Conservation (phyloP, 2,329 filamentous ascomycete species). For the Aspergillus sp. region DNA sequence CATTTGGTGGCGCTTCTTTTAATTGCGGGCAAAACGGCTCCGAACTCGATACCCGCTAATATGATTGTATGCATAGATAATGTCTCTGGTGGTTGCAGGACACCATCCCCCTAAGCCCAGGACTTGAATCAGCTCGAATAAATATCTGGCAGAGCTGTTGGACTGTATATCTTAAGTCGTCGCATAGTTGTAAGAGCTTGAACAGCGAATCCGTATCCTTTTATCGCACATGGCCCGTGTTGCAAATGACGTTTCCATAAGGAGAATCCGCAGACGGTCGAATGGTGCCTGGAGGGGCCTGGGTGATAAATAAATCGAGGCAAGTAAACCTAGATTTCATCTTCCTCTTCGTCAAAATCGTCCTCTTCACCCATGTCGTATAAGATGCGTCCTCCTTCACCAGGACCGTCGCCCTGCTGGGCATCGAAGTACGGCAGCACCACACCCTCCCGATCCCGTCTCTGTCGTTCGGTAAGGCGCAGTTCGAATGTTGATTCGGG, state of each 20-base stretch:
- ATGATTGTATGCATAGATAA: slow-evolving; percentile 43
- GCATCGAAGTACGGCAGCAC: slow-evolving; percentile 96
- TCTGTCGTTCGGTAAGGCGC: slow-evolving; percentile 86
- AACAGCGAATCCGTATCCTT: neutral
- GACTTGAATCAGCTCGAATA: slow-evolving; percentile 2
- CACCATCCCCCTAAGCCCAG: slow-evolving; percentile 21
- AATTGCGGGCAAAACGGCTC: slow-evolving; percentile 20
- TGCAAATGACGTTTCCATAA: neutral
- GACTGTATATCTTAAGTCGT: neutral
- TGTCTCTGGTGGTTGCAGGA: slow-evolving; percentile 36
- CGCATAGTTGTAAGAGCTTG: neutral
- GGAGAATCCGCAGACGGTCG: neutral
- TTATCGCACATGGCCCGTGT: neutral
- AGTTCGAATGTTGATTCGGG: slow-evolving; percentile 81
- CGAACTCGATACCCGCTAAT: slow-evolving; percentile 25
- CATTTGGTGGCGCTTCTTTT: slow-evolving; percentile 93
- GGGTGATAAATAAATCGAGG: neutral
- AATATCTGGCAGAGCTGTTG: neutral
- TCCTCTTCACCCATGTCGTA: slow-evolving; percentile 98
- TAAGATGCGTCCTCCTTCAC: slow-evolving; percentile 87
- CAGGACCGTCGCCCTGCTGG: slow-evolving; percentile 69
- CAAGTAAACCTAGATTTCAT: slow-evolving; percentile 68
- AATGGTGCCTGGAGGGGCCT: neutral
- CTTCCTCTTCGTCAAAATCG: slow-evolving; percentile 94
- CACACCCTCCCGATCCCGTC: slow-evolving; percentile 80